phyloP scores from a whole-genome alignment of 2,329 filamentous ascomycete species.

The Phoma herbarum region DNA sequence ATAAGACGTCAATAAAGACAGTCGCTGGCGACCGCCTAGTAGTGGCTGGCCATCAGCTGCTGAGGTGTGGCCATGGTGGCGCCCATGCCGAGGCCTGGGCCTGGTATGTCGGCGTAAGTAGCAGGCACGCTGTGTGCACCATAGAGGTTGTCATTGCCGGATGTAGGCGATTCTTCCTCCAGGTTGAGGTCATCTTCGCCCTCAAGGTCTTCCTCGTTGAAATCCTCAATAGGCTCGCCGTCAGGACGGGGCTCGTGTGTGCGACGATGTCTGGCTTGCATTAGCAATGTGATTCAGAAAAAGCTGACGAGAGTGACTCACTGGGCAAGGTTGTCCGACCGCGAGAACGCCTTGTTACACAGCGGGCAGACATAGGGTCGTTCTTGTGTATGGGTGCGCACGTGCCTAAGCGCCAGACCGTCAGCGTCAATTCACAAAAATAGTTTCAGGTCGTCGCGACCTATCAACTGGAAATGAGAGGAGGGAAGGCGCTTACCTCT shows the following conservation, averaged over 20 bases:
- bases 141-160: constrained; percentile 68
- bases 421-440: constrained; percentile 58
- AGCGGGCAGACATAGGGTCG: constrained; percentile 96
- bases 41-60: constrained; percentile 56
- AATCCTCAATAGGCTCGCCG: constrained; percentile 67
- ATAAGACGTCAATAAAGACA: constrained; percentile 30
- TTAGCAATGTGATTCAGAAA: constrained; percentile 44
- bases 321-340: constrained; percentile 99
- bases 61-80: constrained; percentile 55
- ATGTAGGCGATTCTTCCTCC: constrained; percentile 79
- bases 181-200: constrained; percentile 86
- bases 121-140: constrained; percentile 40
- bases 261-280: constrained; percentile 66
- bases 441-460: constrained; percentile 19
- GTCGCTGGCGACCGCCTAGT: constrained; percentile 38
- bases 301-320: constrained; percentile 58
- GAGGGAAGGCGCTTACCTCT: constrained; percentile 77
- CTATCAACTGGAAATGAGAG: constrained; percentile 30
- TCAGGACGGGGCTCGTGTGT: constrained; percentile 82
- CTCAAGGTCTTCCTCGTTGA: constrained; percentile 85
- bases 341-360: constrained; percentile 98
- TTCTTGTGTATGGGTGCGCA: constrained; percentile 99
- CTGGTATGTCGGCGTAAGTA: constrained; percentile 49
- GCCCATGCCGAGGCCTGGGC: constrained; percentile 45
- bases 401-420: constrained; percentile 74